Percentiles rank a stretch among this genome's conserved stretches.
phyloP scores from a whole-genome alignment of 306 rosid species.

The Cotoneaster glaucophyllus region DNA sequence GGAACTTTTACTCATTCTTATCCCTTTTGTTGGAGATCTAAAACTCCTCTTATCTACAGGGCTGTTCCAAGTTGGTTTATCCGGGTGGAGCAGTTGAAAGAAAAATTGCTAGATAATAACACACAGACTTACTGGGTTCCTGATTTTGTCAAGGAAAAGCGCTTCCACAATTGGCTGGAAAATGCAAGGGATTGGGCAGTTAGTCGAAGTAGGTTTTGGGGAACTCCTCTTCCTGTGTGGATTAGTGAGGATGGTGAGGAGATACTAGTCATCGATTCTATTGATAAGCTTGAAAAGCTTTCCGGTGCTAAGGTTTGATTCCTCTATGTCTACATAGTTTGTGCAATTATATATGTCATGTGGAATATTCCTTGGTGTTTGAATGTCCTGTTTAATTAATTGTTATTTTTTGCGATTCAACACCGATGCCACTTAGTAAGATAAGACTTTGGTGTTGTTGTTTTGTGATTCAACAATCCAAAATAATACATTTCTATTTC shows the following conservation, averaged over 20 bases:
- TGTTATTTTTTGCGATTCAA: background rate
- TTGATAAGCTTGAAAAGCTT: conserved; percentile 80
- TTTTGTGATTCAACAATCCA: background rate
- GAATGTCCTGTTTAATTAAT: background rate
- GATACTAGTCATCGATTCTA: conserved; percentile 68
- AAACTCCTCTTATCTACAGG: conserved; percentile 88
- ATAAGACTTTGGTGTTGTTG: too few species aligned
- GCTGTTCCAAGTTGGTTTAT: conserved; percentile 99
- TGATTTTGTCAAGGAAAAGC: conserved; percentile 95
- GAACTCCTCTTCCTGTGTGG: conserved; percentile 97
- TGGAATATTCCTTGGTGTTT: background rate
- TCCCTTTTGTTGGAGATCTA: conserved; percentile 89
- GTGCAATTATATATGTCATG: background rate
- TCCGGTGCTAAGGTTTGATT: conserved; percentile 75
- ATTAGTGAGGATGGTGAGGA: conserved; percentile 87
- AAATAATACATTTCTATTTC: background rate
- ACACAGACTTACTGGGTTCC: conserved; percentile 93
- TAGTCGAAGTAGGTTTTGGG: conserved; percentile 99
- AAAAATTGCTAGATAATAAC: conserved; percentile 77
- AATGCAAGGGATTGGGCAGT: conserved; percentile 99
- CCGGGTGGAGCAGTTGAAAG: conserved; percentile 77
- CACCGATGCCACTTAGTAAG: too few species aligned
- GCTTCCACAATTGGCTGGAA: conserved; percentile 98
- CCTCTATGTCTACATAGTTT: background rate
- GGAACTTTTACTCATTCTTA: conserved; percentile 86